Percentiles rank a stretch among this genome's conserved stretches.
Evolutionary conservation across 2,329 filamentous ascomycete genomes (phyloP).

Genomic region (Aspergillus intermedius): DNA sequence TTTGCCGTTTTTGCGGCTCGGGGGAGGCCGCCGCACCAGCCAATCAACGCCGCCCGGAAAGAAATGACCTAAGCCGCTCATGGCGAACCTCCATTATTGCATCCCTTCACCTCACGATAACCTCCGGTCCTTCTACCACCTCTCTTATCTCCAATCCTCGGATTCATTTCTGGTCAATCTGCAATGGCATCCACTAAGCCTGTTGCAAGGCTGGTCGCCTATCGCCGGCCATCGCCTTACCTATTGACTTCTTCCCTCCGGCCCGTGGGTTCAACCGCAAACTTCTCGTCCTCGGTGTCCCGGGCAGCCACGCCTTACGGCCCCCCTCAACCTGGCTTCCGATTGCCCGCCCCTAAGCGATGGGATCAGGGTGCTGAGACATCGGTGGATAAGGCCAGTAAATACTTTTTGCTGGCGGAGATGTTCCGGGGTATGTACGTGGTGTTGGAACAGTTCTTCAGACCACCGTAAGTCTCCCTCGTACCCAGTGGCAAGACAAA

Average conservation of each 20-base stretch:
- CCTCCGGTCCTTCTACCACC: constrained; percentile 5
- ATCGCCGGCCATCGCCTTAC: constrained; percentile 30
- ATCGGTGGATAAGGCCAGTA: constrained; percentile 74
- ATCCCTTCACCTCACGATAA: constrained; percentile 9
- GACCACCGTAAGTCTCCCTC: constrained; percentile 72
- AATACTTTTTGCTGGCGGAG: constrained; percentile 93
- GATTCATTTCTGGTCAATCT: constrained; percentile 3
- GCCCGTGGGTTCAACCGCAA: constrained; percentile 44
- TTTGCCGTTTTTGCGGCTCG: constrained; percentile 17
- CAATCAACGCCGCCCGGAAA: constrained; percentile 35
- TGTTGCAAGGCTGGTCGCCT: constrained; percentile 40
- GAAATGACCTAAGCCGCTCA: constrained; percentile 35
- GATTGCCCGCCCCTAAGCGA: constrained; percentile 62
- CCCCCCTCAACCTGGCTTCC: constrained; percentile 73
- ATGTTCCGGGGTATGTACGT: constrained; percentile 98
- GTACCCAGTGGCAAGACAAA: background rate
- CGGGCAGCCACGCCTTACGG: constrained; percentile 62
- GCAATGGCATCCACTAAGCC: constrained; percentile 42
- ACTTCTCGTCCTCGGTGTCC: constrained; percentile 59
- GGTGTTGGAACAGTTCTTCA: constrained; percentile 94
- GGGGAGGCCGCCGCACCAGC: constrained; percentile 28
- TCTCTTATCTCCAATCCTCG: background rate
- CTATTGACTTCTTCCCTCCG: constrained; percentile 26
- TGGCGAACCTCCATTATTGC: constrained; percentile 11
- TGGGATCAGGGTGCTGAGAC: constrained; percentile 78